Percentiles rank a stretch among this genome's conserved stretches.
Conservation (phyloP, 768 basidiomycete species). For the Pulveroboletus ravenelii region DNA sequence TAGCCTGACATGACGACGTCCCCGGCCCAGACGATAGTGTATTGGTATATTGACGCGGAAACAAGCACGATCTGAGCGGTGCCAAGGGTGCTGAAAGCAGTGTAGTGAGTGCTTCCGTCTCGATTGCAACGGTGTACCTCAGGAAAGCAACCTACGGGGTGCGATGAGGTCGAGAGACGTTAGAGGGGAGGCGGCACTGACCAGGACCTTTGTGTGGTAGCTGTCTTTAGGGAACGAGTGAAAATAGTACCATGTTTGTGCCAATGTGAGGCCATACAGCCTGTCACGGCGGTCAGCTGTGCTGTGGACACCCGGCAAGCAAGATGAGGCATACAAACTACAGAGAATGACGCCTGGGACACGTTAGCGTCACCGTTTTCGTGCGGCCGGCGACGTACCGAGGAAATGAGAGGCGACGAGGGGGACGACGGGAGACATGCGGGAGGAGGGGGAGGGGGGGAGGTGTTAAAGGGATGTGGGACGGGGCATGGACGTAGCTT, state of each 20-base stretch:
- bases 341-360: constrained; percentile 29
- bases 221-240: constrained; percentile 29
- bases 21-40: constrained; percentile 29
- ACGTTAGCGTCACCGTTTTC: constrained; percentile 2
- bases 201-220: constrained; percentile 29
- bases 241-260: constrained; percentile 34
- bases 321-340: constrained; percentile 22
- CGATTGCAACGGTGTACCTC: constrained; percentile 12
- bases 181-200: constrained; percentile 9
- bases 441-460: background rate
- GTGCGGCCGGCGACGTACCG: constrained; percentile 8
- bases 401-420: constrained; percentile 29
- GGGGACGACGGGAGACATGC: constrained; percentile 16
- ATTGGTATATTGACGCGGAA: constrained; percentile 30
- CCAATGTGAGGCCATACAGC: constrained; percentile 34
- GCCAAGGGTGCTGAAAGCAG: constrained; percentile 18
- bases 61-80: constrained; percentile 29
- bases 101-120: background rate
- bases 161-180: background rate
- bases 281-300: constrained; percentile 12
- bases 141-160: constrained; percentile 25
- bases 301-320: background rate
- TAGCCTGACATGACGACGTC: constrained; percentile 20
- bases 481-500: constrained; percentile 8
- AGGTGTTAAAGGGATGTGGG: constrained; percentile 7